Conservation (phyloP, 1,139 yeast genomes). For the Taphrina confusa region DNA sequence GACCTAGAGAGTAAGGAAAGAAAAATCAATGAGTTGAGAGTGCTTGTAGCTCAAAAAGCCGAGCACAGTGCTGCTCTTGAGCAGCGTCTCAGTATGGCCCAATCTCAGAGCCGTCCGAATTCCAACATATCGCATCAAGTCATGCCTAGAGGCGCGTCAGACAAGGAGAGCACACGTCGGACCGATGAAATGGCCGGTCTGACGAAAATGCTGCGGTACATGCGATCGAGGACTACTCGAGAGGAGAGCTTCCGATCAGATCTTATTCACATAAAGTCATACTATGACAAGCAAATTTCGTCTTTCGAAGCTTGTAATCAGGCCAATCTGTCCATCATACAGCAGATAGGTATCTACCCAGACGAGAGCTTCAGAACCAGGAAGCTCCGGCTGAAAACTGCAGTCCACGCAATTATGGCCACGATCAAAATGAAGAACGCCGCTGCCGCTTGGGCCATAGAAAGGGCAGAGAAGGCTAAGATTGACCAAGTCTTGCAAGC, state of each 20-base stretch:
- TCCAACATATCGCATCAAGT: no score
- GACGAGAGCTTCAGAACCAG: constrained; percentile 34
- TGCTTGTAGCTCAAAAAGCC: constrained; percentile 1
- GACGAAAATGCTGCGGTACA: constrained; percentile 38
- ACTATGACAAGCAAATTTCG: constrained; percentile 40
- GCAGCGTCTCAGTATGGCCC: constrained; percentile 9
- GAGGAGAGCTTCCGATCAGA: constrained; percentile 38
- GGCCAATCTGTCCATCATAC: constrained; percentile 40
- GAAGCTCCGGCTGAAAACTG: constrained; percentile 38
- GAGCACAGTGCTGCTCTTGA: constrained; percentile 11
- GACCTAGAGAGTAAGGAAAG: constrained; percentile 3
- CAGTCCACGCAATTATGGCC: constrained; percentile 33
- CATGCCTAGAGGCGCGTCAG: neutral
- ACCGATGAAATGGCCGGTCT: constrained; percentile 40
- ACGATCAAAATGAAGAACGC: constrained; percentile 19
- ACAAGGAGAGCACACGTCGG: constrained; percentile 9
- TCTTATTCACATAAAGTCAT: constrained; percentile 40
- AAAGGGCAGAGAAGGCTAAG: constrained; percentile 1
- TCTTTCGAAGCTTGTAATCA: constrained; percentile 42
- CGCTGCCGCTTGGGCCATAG: neutral
- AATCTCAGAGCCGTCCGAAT: no score
- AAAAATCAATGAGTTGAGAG: constrained; percentile 18
- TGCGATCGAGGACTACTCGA: constrained; percentile 38
- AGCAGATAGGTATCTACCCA: constrained; percentile 42
- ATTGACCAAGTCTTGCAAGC: constrained; percentile 3